These are phyloP conservation scores for Dipteronia dyeriana DNA, from an alignment of 345 rosid genomes.

Conservation along the genomic window DNA sequence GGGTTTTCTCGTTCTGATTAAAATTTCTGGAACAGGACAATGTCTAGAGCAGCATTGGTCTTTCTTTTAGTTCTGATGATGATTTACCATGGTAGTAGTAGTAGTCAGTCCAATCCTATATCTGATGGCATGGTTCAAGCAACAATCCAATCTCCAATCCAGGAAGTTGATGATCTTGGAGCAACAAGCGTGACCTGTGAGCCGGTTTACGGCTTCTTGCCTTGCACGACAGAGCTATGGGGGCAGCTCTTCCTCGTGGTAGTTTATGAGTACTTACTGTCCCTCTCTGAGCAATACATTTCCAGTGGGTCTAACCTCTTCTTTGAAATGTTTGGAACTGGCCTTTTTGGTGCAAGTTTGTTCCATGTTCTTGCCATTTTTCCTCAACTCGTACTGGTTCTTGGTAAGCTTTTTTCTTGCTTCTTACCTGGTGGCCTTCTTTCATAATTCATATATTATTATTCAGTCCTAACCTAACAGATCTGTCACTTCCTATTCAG, in stretches of 20 bases:
- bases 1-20: not conserved
- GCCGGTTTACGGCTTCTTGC: constrained; percentile 48
- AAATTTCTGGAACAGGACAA: constrained; percentile 1
- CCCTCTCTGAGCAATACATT: constrained; percentile 27
- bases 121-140: constrained; percentile 22
- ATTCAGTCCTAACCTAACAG: too few relatives aligned
- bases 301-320: constrained; percentile 47
- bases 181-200: constrained; percentile 39
- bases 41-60: constrained; percentile 19
- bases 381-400: constrained; percentile 42
- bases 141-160: not conserved
- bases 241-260: constrained; percentile 48
- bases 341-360: constrained; percentile 42
- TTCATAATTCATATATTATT: too few relatives aligned
- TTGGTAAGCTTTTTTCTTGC: not conserved
- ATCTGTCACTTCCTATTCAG: not conserved
- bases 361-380: constrained; percentile 23
- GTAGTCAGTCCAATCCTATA: constrained; percentile 9
- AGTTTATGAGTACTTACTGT: constrained; percentile 45
- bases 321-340: constrained; percentile 55
- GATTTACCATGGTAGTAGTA: constrained; percentile 7
- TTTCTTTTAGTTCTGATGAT: constrained; percentile 25
- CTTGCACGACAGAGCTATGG: constrained; percentile 53
- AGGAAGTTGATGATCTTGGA: not conserved
- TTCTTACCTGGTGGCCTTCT: not conserved